Base-by-base conservation (phyloP, 495 filamentous ascomycete genomes). In the Alectoria sarmentosa region DNA sequence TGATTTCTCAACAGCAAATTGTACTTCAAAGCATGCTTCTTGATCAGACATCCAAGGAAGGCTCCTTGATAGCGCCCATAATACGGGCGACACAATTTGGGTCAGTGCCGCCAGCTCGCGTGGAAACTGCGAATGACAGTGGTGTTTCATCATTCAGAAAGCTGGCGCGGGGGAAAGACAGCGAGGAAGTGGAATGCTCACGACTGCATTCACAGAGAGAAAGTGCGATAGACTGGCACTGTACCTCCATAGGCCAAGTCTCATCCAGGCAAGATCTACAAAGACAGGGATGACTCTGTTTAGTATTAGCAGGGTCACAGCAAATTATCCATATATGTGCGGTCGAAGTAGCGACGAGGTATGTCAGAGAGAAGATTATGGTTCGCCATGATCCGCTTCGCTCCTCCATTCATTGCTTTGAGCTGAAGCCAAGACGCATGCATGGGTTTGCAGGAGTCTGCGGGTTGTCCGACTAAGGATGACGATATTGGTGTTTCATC, bases 311-410 rank as follows among this genome's bases (percentile, higher is more conserved):
- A 34, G 28, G 4, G 5, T 28, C 3, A 55, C 5, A 19, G 14
- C 26, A 7, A 34, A 11, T 17, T 23, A 10, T 23, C 21, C 10
- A 44, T 9, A 15, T 46, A 10, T 28, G 37, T 54, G 21, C n/a
- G 23, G 19, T 9, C 4, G 6, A 38, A 14, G 19, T 37, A 6
- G 17, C 4, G 19, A 62, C 21, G 14, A 19, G 5, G 44, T 41
- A 23, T 64, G 30, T 73, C 72, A 74, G 72, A 74, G 72, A 74
- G 72, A 74, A 74, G 72, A 74, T 74, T 74, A 41, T 57, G 21
- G 26, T 56, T 73, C 72, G 72, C 66, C 72, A 74, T 64, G 36
- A 62, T 64, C 62, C 63, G 61, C 66, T 66, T 55, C 62, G 41
- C 36, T 46, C 63, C 65, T 56, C 64, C 54, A 19, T 30, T 23